Percentiles rank a stretch among this genome's conserved stretches.
These are phyloP conservation scores for Vaccinium vitisidaea DNA, from an alignment of 148 eudicot genomes.

Conservation along the genomic window DNA sequence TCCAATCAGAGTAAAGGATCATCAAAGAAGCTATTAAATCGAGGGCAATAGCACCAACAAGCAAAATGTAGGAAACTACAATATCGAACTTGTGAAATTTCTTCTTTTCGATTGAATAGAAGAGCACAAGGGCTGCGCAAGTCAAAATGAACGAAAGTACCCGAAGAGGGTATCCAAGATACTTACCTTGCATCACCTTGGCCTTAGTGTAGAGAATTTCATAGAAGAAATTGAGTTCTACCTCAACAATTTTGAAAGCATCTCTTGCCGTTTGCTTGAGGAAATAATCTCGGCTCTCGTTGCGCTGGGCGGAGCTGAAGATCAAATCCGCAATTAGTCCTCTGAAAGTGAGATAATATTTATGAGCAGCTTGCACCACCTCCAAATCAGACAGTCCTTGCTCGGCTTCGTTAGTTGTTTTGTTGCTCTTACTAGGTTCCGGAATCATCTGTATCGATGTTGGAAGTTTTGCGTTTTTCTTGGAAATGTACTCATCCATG, in stretches of 20 bases:
- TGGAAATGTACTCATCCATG: slow-evolving; percentile 38
- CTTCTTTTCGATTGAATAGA: slow-evolving; percentile 16
- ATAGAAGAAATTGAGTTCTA: slow-evolving; percentile 53
- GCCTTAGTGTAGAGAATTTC: slow-evolving; percentile 50
- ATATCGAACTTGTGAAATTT: slow-evolving; percentile 17
- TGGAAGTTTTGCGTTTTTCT: slow-evolving; percentile 25
- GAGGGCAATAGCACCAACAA: slow-evolving; percentile 34
- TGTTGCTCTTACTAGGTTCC: slow-evolving; percentile 4
- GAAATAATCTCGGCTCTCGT: slow-evolving; percentile 37
- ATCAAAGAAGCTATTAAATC: slow-evolving; percentile 33
- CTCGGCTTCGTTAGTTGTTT: slow-evolving; percentile 12
- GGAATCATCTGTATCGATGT: slow-evolving; percentile 19
- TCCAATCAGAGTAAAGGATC: slow-evolving; percentile 39
- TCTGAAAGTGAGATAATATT: slow-evolving; percentile 38
- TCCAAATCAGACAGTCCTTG: slow-evolving; percentile 17
- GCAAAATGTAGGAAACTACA: slow-evolving; percentile 27
- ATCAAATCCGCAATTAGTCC: slow-evolving; percentile 27
- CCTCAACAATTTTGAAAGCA: slow-evolving; percentile 52
- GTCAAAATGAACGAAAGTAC: slow-evolving; percentile 18
- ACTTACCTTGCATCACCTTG: slow-evolving; percentile 18
- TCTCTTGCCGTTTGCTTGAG: slow-evolving; percentile 27
- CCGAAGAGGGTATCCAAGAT: slow-evolving; percentile 24
- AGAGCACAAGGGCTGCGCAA: slow-evolving; percentile 23
- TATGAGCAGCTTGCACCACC: slow-evolving; percentile 32
- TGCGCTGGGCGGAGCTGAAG: slow-evolving; percentile 40